Evolutionary conservation across 805 yeast species (phyloP), one percentile per base, ranked within the genome.

Genomic region (Saccharomycopsis lassenensis): DNA sequence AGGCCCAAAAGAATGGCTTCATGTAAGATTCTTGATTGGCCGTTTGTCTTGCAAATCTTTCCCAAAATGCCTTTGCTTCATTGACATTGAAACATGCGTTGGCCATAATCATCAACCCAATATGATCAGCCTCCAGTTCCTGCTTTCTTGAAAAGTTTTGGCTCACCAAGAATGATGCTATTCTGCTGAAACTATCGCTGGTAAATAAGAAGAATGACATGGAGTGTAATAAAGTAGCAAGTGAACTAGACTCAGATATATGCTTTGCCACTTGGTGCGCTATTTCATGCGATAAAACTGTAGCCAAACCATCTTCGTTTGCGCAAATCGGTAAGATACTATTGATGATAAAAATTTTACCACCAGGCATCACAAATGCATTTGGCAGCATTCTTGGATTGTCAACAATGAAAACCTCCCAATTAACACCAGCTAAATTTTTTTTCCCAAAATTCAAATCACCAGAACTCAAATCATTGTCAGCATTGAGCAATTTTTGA

Each of bases 61-160:
- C 56, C 99, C 99, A 91, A 39, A 91, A 67, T 7, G 59, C 60
- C 1, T 79, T 71, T 0, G 95, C 80, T 46, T 77, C 84, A 12
- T 59, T 58, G 4, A 95, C 86, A 45, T 87, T 61, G 55, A 67
- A 91, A 54, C 99, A 91, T 31, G 94, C 94, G 41, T 75, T 63
- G 2, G 95, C 73, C 95, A 89, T 83, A 46, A 89, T 65, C 75
- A 85, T 79, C 42, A 91, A 61, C 0, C 99, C 99, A 21, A 91
- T 87, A 49, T 78, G 77, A 57, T 91, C 98, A 0, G 98, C 97
- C 55, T 91, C 98, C 1, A 85, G 69, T 57, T 91, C 99, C 95
- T 85, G 85, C 41, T 74, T 84, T 49, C 99, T 65, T 1, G 94
- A 81, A 0, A n/a, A n/a, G n/a, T n/a, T n/a, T n/a, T n/a, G n/a